A percentile compares a stretch with the other conserved stretches of the same genome.
These are phyloP conservation scores for Syzygium aqueum DNA, from an alignment of 345 rosid species.

Conservation along the genomic window DNA sequence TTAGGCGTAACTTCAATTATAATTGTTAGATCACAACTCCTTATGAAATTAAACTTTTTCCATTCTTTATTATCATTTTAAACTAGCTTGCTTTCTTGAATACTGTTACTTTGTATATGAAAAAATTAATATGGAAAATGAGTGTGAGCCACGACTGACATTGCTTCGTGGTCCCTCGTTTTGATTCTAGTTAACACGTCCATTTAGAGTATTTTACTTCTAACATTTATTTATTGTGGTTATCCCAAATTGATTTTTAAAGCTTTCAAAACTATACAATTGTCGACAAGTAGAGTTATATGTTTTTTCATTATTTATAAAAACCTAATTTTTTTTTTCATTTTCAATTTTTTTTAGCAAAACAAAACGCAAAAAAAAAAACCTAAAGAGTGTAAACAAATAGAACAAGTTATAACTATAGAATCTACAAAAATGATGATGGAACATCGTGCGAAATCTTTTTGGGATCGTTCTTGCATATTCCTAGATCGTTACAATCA, in stretches of 20 bases:
- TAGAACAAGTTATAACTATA: too few species aligned
- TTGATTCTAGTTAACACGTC: neutral
- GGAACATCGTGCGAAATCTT: too few species aligned
- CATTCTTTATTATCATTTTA: neutral
- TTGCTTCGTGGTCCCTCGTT: neutral
- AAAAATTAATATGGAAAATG: neutral
- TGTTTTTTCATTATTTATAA: neutral
- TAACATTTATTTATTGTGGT: neutral
- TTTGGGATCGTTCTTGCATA: too few species aligned
- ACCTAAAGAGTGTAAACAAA: too few species aligned
- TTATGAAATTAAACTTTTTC: neutral
- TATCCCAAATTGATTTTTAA: neutral
- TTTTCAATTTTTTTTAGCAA: neutral
- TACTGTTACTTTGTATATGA: neutral
- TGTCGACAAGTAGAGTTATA: neutral
- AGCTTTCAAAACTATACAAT: neutral
- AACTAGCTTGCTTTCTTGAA: neutral
- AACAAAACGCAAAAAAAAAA: too few species aligned
- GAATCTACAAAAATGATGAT: too few species aligned
- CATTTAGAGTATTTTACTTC: neutral
- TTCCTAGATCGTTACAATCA: too few species aligned
- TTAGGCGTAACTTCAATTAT: neutral
- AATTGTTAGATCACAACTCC: neutral
- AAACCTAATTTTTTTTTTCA: neutral
- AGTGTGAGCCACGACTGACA: neutral